Percentiles rank a stretch among this genome's conserved stretches.
Conservation (phyloP, 345 rosid genomes). For the Tarenaya hassleriana region DNA sequence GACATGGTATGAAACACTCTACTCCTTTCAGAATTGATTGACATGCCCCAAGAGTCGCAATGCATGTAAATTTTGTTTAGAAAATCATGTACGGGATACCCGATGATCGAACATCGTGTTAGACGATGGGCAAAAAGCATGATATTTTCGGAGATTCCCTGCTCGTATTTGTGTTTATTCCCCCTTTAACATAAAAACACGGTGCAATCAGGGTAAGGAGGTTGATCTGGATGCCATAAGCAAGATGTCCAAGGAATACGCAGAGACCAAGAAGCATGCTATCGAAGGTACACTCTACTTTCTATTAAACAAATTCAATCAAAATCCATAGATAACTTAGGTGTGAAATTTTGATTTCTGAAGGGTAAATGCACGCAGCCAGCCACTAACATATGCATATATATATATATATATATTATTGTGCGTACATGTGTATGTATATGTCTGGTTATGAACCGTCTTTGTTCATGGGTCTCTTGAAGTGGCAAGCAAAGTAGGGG, state of each 20-base stretch:
- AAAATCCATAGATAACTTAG: background rate
- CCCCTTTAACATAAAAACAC: too few species aligned
- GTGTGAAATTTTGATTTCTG: constrained; percentile 3
- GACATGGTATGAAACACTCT: constrained; percentile 46
- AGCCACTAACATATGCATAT: too few species aligned
- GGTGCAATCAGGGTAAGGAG: constrained; percentile 41
- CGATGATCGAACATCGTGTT: too few species aligned
- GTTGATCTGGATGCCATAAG: constrained; percentile 44
- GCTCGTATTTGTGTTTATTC: too few species aligned
- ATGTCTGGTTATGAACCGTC: too few species aligned
- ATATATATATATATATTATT: too few species aligned
- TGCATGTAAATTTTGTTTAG: too few species aligned
- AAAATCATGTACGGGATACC: constrained; percentile 5
- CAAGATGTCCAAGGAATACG: constrained; percentile 51
- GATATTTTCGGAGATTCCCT: background rate
- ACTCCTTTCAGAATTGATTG: background rate
- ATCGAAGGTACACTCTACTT: constrained; percentile 45
- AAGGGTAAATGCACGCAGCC: too few species aligned
- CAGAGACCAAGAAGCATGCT: constrained; percentile 60
- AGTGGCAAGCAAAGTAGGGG: constrained; percentile 47
- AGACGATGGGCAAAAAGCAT: too few species aligned
- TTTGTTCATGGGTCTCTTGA: too few species aligned
- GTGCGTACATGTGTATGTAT: too few species aligned
- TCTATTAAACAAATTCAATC: constrained; percentile 1
- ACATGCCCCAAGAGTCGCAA: too few species aligned